Evolutionary conservation across 106 monocot species (phyloP), one percentile per base, ranked within the genome.

Genomic region (Dioscorea zingiberensis): DNA sequence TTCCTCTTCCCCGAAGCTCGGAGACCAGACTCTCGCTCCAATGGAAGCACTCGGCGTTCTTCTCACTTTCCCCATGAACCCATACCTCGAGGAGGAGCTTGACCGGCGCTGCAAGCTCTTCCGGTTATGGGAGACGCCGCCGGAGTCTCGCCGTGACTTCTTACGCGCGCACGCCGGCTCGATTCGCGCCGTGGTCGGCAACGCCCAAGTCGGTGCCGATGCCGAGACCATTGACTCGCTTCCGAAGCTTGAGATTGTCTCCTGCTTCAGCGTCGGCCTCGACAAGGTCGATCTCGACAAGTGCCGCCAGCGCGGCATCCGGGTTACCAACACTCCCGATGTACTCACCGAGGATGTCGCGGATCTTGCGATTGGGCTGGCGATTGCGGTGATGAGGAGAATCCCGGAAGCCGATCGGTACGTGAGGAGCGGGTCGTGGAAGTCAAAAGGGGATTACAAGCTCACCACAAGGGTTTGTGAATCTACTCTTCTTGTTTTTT

Each of bases 281-380:
- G 80, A 81, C 54, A 75, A 71, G 67, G 71, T 84, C 22, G 83
- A 84, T 63, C 79, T 78, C 47, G 69, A 25, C 2, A 75, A 65
- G 66, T 84, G 83, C 75, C 25, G 59, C 48, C 71, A 72, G 64
- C 63, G 65, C 54, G 84, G 79, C 26, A 79, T 84, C 45, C 30
- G 71, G 48, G 84, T 84, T 45, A 76, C 79, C 25, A 76, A 79
- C 58, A 84, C 84, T 30, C 79, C 79, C 59, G 79, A 84, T 44
- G 84, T 84, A 16, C 67, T 79, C 30, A 79, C 84, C 1, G 79
- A 84, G n/a, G 76, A 80, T 51, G 73, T 70, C 3, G 84, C 84
- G 2, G 84, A 84, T 22, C 60, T 80, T 26, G 84, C 84, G 25
- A 73, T 84, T 46, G 84, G 58, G 16, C 75, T 79, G 24, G 65